A percentile compares a stretch with the other conserved stretches of the same genome.
Evolutionary conservation across 2,329 filamentous ascomycete genomes (phyloP).

Genomic region (Rasamsonia emersonii): DNA sequence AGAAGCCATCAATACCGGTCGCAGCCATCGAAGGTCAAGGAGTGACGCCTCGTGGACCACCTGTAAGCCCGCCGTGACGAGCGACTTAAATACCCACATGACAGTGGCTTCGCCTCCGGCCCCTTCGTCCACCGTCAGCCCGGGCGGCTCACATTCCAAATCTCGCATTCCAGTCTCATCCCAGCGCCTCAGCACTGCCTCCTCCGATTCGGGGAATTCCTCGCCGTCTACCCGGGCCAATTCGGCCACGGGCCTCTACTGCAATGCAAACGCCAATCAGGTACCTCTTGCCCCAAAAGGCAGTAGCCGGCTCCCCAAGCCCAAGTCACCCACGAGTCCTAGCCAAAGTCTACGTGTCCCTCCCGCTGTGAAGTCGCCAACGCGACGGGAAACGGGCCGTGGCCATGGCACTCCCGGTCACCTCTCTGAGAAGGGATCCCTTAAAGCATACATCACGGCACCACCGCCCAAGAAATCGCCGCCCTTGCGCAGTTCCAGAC

Average conservation of each 20-base stretch:
- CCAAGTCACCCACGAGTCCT: constrained; percentile 16
- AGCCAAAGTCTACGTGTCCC: constrained; percentile 19
- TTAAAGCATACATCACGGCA: constrained; percentile 66
- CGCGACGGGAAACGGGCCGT: constrained; percentile 24
- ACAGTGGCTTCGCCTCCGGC: constrained; percentile 23
- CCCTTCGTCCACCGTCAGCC: constrained; percentile 16
- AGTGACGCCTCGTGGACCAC: constrained; percentile 50
- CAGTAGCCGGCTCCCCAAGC: constrained; percentile 33
- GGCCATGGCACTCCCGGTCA: constrained; percentile 26
- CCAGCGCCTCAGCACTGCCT: constrained; percentile 29
- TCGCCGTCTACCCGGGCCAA: constrained; percentile 25
- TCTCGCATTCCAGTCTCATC: constrained; percentile 40
- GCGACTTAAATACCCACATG: constrained; percentile 25
- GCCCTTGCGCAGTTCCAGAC: constrained; percentile 68
- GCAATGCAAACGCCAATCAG: constrained; percentile 18
- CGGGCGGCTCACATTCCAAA: constrained; percentile 26
- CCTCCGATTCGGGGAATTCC: constrained; percentile 34
- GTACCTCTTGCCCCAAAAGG: constrained; percentile 31
- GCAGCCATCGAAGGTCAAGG: constrained; percentile 31
- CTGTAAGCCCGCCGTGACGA: constrained; percentile 18
- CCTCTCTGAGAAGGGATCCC: constrained; percentile 46
- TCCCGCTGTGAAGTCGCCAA: constrained; percentile 25
- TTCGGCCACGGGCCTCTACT: constrained; percentile 23
- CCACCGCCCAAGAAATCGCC: constrained; percentile 67
- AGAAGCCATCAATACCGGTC: constrained; percentile 28